Evolutionary conservation across 495 filamentous ascomycete species (phyloP).

Genomic region (Clohesyomyces aquaticus): DNA sequence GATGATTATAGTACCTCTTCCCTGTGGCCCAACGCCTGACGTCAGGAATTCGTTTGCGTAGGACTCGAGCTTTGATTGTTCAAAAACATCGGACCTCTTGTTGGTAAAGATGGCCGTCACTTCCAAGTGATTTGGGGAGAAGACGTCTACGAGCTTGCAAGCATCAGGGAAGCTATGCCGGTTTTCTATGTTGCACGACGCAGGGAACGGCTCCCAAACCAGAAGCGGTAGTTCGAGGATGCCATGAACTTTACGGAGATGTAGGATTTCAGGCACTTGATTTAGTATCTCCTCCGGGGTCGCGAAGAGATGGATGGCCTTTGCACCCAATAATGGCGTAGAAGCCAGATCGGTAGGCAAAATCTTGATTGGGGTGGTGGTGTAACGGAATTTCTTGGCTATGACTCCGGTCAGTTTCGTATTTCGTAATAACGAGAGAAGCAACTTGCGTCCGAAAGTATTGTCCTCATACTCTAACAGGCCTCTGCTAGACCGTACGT

Average conservation of each 20-base stretch:
- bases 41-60: constrained; percentile 7
- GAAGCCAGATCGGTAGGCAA: constrained; percentile 9
- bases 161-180: constrained; percentile 18
- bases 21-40: too few relatives aligned
- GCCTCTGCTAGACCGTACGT: constrained; percentile 21
- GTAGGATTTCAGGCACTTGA: constrained; percentile 13
- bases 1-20: too few relatives aligned
- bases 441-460: constrained; percentile 31
- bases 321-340: constrained; percentile 13
- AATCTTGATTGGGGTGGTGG: constrained; percentile 12
- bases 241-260: constrained; percentile 13
- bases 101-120: constrained; percentile 1
- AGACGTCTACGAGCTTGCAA: constrained; percentile 25
- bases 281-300: constrained; percentile 13
- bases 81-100: not conserved
- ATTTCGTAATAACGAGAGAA: not conserved
- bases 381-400: constrained; percentile 30
- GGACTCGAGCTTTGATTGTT: constrained; percentile 11
- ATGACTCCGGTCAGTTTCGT: not conserved
- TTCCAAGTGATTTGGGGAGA: constrained; percentile 35
- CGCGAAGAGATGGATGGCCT: constrained; percentile 23
- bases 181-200: constrained; percentile 11
- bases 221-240: constrained; percentile 22
- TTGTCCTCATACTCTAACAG: constrained; percentile 31
- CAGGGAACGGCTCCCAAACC: constrained; percentile 29